Evolutionary conservation across 306 rosid genomes (phyloP), one percentile per base, ranked within the genome.

Genomic region (Fragaria ananassa): DNA sequence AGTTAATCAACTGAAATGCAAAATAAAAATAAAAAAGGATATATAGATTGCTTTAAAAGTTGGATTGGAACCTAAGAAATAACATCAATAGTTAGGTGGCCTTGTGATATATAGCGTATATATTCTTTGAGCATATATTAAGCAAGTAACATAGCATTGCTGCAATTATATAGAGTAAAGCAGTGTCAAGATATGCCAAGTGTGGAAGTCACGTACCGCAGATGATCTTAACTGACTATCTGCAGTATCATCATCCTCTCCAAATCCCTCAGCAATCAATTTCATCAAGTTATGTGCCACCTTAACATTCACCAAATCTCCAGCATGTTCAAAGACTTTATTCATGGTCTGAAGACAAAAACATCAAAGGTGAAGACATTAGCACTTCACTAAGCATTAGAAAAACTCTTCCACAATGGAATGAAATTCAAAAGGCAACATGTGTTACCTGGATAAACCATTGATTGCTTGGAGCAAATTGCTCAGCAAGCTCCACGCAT

Each of bases 281-380:
- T 96, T 89, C 96, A 89, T 91, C 88, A 96, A 87, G 85, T 96
- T 93, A 89, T 96, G 98, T 63, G 99, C 99, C 78, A 96, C 98
- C 83, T 96, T 96, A 64, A 88, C 78, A 81, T 96, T 96, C 84
- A 96, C 99, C 68, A 92, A 89, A 86, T 96, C 99, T 81, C 99
- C 99, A 27, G 99, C 99, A 76, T 96, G 98, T 92, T 96, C 98
- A 77, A 96, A 96, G 80, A 96, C 99, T 91, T 93, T 96, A 86
- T 96, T 96, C 91, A 96, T 96, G 76, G 98, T 92, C 99, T 96
- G 90, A 47, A 49, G 66, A 74, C 86, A 73, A 74, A 49, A 50
- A 67, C 45, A 69, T 46, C 74, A 77, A 29, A 15, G 42, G 84
- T 31, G 54, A 31, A 7, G 51, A 57, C 37, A 76, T 21, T 23